A percentile compares a stretch with the other conserved stretches of the same genome.
These are phyloP conservation scores for Syzygium syzygioides DNA, from an alignment of 441 rosid species.

Conservation along the genomic window DNA sequence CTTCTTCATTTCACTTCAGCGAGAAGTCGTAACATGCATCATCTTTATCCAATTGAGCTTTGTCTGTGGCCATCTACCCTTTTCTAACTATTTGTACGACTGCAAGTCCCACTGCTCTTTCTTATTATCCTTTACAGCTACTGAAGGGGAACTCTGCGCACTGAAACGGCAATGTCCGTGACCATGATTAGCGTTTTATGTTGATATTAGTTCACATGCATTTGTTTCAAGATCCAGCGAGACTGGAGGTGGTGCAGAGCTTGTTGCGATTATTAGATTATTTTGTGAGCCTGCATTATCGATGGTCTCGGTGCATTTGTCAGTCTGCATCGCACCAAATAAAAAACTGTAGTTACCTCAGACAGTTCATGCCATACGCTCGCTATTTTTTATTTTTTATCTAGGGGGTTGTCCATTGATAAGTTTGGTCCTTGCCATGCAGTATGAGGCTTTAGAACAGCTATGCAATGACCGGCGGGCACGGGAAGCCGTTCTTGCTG, in stretches of 20 bases:
- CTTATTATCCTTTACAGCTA: not conserved
- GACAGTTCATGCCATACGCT: not conserved
- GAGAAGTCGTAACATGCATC: not conserved
- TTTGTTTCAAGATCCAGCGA: not conserved
- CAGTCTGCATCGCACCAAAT: not conserved
- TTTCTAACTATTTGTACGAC: accelerated
- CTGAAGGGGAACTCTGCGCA: not conserved
- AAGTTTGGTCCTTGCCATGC: not conserved
- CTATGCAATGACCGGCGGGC: conserved; percentile 69
- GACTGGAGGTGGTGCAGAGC: not conserved
- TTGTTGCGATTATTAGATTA: not conserved
- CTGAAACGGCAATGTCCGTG: not conserved
- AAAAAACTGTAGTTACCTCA: not conserved
- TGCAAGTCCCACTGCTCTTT: not conserved
- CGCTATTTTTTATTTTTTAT: not conserved
- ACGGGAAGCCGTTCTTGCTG: conserved; percentile 72
- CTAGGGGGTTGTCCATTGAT: not conserved
- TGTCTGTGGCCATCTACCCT: not conserved
- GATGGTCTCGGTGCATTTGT: not conserved
- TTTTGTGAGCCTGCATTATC: not conserved
- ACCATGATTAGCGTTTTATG: not conserved
- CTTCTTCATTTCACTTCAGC: not conserved
- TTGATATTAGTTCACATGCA: not conserved
- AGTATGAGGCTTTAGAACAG: conserved; percentile 58
- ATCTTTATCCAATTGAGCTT: not conserved